Conservation (phyloP, 1,284 basidiomycete genomes). For the Malassezia vespertilionis region DNA sequence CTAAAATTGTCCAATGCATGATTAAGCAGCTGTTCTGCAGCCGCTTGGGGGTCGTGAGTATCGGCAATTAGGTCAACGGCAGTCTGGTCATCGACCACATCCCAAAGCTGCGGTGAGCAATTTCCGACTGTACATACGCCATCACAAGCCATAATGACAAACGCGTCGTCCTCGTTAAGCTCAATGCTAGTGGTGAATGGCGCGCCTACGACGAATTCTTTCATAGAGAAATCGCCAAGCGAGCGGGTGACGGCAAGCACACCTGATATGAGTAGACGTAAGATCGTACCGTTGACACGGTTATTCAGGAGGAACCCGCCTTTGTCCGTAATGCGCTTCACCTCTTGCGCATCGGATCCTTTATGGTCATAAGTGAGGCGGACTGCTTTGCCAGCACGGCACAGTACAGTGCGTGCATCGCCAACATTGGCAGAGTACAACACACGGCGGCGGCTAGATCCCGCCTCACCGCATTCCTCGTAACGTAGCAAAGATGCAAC, state of each 20-base stretch:
- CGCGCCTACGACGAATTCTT: constrained; percentile 94
- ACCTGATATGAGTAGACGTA: constrained; percentile 14
- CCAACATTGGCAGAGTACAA: constrained; percentile 95
- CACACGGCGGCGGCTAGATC: constrained; percentile 54
- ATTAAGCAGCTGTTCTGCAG: constrained; percentile 66
- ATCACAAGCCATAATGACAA: constrained; percentile 91
- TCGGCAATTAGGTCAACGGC: constrained; percentile 75
- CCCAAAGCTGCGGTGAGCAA: constrained; percentile 68
- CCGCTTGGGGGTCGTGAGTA: constrained; percentile 68
- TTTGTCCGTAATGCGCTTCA: constrained; percentile 90
- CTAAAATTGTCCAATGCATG: constrained; percentile 78
- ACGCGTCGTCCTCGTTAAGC: constrained; percentile 79
- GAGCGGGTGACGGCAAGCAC: constrained; percentile 92
- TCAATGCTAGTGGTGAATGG: constrained; percentile 97
- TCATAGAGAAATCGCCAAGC: constrained; percentile 94
- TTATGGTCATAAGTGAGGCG: constrained; percentile 98
- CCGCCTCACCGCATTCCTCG: constrained; percentile 56
- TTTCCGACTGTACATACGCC: constrained; percentile 58
- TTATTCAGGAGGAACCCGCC: constrained; percentile 98
- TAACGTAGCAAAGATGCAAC: constrained; percentile 94
- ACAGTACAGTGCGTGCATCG: constrained; percentile 77
- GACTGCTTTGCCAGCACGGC: constrained; percentile 77
- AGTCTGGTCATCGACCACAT: constrained; percentile 81
- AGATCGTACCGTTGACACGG: constrained; percentile 64
- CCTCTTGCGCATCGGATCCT: constrained; percentile 90